Percentiles rank a stretch among this genome's conserved stretches.
Conservation (phyloP, 345 rosid genomes). For the Rhizophora apiculata region DNA sequence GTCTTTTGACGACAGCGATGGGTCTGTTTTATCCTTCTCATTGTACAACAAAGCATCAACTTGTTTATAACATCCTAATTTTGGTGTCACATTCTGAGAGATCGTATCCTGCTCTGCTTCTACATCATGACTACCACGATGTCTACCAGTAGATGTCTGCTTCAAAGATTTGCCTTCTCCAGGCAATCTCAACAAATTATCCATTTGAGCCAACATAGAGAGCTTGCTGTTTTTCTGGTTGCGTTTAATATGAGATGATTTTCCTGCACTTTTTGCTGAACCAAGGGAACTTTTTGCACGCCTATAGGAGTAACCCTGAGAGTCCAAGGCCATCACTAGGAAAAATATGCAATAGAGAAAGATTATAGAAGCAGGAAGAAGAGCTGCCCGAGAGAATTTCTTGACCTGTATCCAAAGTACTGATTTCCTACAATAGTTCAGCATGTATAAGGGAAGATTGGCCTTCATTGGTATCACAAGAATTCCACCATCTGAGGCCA, state of each 20-base stretch:
- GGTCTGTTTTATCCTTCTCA: conserved; percentile 13
- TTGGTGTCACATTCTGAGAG: conserved; percentile 16
- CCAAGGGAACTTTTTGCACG: conserved; percentile 27
- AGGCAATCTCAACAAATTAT: conserved; percentile 38
- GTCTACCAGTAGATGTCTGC: conserved; percentile 20
- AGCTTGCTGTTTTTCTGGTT: conserved; percentile 28
- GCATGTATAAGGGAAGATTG: conserved; percentile 48
- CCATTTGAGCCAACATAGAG: conserved; percentile 37
- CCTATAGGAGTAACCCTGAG: conserved; percentile 33
- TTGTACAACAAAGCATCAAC: not conserved
- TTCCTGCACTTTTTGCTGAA: conserved; percentile 31
- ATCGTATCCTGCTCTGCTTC: conserved; percentile 8
- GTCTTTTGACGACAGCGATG: conserved; percentile 31
- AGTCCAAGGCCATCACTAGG: conserved; percentile 30
- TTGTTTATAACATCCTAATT: conserved; percentile 19
- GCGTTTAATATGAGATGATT: conserved; percentile 31
- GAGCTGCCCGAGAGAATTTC: conserved; percentile 42
- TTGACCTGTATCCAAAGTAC: conserved; percentile 56
- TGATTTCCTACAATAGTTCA: conserved; percentile 56
- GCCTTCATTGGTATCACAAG: conserved; percentile 71
- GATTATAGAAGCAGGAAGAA: conserved; percentile 44
- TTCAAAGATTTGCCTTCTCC: conserved; percentile 33
- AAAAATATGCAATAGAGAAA: conserved; percentile 41
- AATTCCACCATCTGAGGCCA: conserved; percentile 54
- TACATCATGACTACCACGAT: conserved; percentile 21